Conservation (phyloP, 2,329 filamentous ascomycete genomes). For the Monosporascus sp. region DNA sequence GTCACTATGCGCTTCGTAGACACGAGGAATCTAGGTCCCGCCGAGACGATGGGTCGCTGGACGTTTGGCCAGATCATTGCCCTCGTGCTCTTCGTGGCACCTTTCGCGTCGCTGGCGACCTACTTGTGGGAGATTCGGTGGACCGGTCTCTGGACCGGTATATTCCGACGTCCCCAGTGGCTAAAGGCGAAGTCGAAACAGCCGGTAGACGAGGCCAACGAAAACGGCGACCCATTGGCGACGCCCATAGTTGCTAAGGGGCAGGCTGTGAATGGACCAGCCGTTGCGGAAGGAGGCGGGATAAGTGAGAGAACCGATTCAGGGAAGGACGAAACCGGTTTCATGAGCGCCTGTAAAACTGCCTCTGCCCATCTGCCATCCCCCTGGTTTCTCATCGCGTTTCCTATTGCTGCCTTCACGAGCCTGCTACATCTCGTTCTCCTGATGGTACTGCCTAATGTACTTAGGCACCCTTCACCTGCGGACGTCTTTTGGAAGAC, state of each 20-base stretch:
- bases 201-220: background rate
- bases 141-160: background rate
- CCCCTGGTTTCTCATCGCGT: constrained; percentile 10
- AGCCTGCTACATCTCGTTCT: constrained; percentile 13
- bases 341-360: background rate
- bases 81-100: constrained; percentile 13
- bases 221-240: background rate
- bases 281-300: background rate
- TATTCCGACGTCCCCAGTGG: background rate
- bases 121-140: constrained; percentile 6
- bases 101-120: constrained; percentile 10
- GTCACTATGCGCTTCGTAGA: constrained; percentile 14
- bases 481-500: constrained; percentile 11
- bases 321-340: constrained; percentile 1
- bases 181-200: constrained; percentile 1
- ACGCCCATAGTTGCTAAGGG: background rate
- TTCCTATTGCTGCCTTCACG: constrained; percentile 12
- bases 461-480: constrained; percentile 10
- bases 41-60: constrained; percentile 8
- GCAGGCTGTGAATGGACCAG: background rate
- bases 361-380: constrained; percentile 9
- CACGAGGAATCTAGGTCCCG: constrained; percentile 9
- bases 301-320: background rate
- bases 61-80: constrained; percentile 14
- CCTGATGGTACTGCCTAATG: constrained; percentile 12